These are phyloP conservation scores for Sarocladium brachiariae DNA, from an alignment of 2,329 filamentous ascomycete species.

Conservation along the genomic window DNA sequence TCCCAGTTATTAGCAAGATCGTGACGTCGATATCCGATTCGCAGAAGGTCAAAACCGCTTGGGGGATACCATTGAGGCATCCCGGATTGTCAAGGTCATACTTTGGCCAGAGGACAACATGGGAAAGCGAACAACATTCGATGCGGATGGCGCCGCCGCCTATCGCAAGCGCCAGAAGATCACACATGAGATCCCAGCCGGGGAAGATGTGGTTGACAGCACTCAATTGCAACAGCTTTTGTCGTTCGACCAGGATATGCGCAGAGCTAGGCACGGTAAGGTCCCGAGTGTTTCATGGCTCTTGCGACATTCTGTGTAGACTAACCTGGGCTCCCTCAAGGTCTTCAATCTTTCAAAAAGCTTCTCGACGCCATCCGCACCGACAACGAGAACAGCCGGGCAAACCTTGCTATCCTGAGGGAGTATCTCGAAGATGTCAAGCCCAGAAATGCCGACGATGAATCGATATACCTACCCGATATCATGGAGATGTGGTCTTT, in stretches of 20 bases:
- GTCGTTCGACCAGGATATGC: constrained; percentile 62
- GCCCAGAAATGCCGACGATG: constrained; percentile 36
- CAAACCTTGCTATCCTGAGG: constrained; percentile 52
- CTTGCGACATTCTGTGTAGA: neutral
- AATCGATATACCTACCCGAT: constrained; percentile 61
- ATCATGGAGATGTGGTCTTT: constrained; percentile 85
- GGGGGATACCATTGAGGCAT: neutral
- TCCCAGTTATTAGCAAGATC: neutral
- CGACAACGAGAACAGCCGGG: constrained; percentile 32
- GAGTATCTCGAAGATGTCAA: constrained; percentile 59
- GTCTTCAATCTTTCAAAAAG: constrained; percentile 61
- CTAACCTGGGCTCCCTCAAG: constrained; percentile 27
- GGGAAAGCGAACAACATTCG: constrained; percentile 37
- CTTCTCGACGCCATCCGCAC: constrained; percentile 61
- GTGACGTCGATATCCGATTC: neutral
- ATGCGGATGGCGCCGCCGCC: constrained; percentile 31
- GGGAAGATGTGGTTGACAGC: constrained; percentile 55
- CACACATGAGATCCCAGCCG: constrained; percentile 47
- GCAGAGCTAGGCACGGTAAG: constrained; percentile 58
- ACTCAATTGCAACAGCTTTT: constrained; percentile 64
- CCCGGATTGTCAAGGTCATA: constrained; percentile 2
- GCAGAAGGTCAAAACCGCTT: neutral
- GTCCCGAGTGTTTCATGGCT: neutral
- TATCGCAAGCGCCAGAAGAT: constrained; percentile 49
- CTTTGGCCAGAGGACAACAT: constrained; percentile 21